phyloP scores from a whole-genome alignment of 768 basidiomycete species.

The Lactarius deliciosus region DNA sequence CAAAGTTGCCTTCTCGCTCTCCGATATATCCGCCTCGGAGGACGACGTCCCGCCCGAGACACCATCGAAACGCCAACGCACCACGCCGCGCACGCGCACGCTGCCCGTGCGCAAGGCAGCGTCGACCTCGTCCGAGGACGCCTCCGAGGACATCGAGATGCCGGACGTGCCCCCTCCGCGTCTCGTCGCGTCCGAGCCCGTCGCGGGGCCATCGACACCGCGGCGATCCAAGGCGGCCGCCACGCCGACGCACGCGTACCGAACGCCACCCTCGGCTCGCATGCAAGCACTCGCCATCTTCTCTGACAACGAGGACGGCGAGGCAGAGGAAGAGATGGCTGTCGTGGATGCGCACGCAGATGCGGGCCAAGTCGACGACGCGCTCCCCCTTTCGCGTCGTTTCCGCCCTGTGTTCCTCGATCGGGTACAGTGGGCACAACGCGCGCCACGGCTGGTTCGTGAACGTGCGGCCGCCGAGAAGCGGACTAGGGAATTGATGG shows the following conservation, averaged over 20 bases:
- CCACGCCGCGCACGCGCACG: conserved; percentile 16
- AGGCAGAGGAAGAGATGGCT: background rate
- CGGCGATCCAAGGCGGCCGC: conserved; percentile 1
- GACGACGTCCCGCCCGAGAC: conserved; percentile 26
- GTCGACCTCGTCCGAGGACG: conserved; percentile 11
- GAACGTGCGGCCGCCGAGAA: conserved; percentile 26
- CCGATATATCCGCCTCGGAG: conserved; percentile 4
- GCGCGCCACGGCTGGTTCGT: conserved; percentile 22
- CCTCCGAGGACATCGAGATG: conserved; percentile 20
- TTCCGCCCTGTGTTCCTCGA: conserved; percentile 29
- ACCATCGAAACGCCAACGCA: conserved; percentile 24
- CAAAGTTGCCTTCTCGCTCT: conserved; percentile 27
- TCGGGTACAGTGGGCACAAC: conserved; percentile 28
- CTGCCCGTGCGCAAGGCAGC: conserved; percentile 15
- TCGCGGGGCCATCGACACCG: conserved; percentile 28
- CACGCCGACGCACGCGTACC: conserved; percentile 22
- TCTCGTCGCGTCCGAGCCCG: conserved; percentile 11
- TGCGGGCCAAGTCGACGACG: conserved; percentile 9
- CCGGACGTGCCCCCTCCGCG: background rate
- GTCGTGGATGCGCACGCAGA: background rate
- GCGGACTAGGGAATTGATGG: conserved; percentile 3
- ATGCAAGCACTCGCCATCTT: conserved; percentile 13
- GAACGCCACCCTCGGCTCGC: conserved; percentile 26
- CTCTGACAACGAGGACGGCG: conserved; percentile 6
- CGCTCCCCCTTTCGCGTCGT: conserved; percentile 22